Evolutionary conservation across 345 rosid species (phyloP).

Genomic region (Nephelium lappaceum): DNA sequence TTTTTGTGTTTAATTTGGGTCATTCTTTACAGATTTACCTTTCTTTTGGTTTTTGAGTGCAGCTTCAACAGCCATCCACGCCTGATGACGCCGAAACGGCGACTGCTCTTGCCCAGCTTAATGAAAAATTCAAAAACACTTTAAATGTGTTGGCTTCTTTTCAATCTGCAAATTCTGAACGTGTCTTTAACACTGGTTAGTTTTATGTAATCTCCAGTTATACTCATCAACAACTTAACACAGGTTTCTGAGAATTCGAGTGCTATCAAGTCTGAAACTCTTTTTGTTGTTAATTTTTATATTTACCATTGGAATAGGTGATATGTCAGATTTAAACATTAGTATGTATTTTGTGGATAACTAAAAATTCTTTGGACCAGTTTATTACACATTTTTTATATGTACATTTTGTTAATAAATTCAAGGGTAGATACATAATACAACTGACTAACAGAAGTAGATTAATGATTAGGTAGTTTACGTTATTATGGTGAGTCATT

Average conservation of each 20-base stretch:
- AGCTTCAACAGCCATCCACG: constrained; percentile 71
- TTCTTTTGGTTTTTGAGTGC: constrained; percentile 23
- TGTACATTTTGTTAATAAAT: background rate
- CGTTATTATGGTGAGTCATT: background rate
- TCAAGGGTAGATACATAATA: background rate
- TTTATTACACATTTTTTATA: background rate
- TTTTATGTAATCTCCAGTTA: background rate
- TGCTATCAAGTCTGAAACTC: background rate
- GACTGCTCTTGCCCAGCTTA: constrained; percentile 36
- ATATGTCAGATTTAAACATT: background rate
- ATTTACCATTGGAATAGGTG: background rate
- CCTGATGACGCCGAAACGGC: constrained; percentile 56
- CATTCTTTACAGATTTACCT: background rate
- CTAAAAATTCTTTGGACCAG: background rate
- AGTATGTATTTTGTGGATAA: background rate
- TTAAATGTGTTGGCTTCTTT: constrained; percentile 60
- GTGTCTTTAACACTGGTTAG: constrained; percentile 80
- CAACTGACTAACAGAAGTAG: background rate
- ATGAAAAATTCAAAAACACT: constrained; percentile 42
- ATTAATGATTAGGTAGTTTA: background rate
- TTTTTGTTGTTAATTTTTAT: background rate
- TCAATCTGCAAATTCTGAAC: constrained; percentile 81
- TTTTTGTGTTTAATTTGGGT: background rate
- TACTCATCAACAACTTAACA: background rate
- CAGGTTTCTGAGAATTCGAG: background rate